Evolutionary conservation across 805 yeast species (phyloP), one percentile per base, ranked within the genome.

Genomic region (Candida maris): DNA sequence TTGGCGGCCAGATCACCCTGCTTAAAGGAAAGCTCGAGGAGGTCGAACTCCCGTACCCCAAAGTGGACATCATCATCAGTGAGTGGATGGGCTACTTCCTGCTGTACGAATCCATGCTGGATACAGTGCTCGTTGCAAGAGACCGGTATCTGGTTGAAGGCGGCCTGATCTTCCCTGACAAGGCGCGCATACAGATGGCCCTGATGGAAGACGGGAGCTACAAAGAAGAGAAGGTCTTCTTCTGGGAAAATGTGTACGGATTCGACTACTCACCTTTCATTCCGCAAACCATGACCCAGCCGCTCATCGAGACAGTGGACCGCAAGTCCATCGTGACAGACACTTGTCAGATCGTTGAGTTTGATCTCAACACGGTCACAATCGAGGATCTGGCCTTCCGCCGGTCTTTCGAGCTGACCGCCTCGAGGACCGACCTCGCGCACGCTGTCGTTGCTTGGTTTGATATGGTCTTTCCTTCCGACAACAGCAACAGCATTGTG

Each of bases 71-170:
- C 51, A 93, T 93, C 49, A 81, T 93, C 42, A 81, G 93, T 46
- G 99, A 93, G 64, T 93, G 99, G 99, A 93, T 93, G 99, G 99
- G 99, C 13, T 93, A 93, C 64, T 93, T 93, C 56, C 65, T 94
- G 50, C 71, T 94, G 38, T 93, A 91, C 60, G 99, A 93, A 71
- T 85, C 96, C 43, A 93, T 93, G 99, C 74, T 93, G 61, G 97
- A 93, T 64, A 87, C 97, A 19, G 98, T 93, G 19, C 68, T 93
- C 49, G 77, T 77, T 51, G 99, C 99, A 23, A 78, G 99, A 65
- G 99, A 93, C 65, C 79, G 74, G 59, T 94, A 88, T 62, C 69
- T 85, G 39, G 79, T 68, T 27, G 71, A 74, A 53, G 95, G 85
- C 34, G 99, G 99, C 10, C 71, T 91, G 48, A 87, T 93, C 50